Evolutionary conservation across 2,329 filamentous ascomycete genomes (phyloP).

Genomic region (Monilinia aucupariae): DNA sequence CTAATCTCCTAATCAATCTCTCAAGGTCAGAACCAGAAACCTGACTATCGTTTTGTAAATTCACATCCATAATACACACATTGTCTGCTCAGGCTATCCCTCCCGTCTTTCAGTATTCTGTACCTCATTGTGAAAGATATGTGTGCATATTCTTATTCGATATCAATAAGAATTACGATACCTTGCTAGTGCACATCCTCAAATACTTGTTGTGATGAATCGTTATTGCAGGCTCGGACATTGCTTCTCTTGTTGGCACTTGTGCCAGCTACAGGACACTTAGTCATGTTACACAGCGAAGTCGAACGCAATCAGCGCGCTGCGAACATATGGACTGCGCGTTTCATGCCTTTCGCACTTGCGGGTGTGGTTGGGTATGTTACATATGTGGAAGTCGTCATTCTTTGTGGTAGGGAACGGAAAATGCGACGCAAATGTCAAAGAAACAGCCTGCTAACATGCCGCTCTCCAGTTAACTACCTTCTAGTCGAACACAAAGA

Average conservation of each 20-base stretch:
- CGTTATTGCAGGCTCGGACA: slow-evolving; percentile 2
- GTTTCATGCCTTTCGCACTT: slow-evolving; percentile 64
- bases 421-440: neutral
- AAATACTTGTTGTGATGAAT: slow-evolving; percentile 13
- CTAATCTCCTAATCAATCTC: neutral
- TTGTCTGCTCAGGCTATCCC: neutral
- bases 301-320: slow-evolving; percentile 19
- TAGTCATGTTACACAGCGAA: slow-evolving; percentile 5
- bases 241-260: slow-evolving; percentile 2
- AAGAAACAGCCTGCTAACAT: slow-evolving; percentile 16
- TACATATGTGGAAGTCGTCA: slow-evolving; percentile 64
- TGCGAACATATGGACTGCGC: slow-evolving; percentile 31
- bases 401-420: slow-evolving; percentile 57
- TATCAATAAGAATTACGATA: neutral
- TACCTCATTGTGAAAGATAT: neutral
- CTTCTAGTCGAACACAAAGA: slow-evolving; percentile 49
- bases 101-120: neutral
- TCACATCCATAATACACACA: neutral
- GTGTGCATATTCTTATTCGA: neutral
- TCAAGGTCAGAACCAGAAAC: neutral
- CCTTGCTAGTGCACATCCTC: neutral
- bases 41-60: slow-evolving; percentile 3
- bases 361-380: slow-evolving; percentile 60
- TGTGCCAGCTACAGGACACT: neutral
- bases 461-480: slow-evolving; percentile 56